These are phyloP conservation scores for Talaromyces sp. DNA, from an alignment of 2,329 filamentous ascomycete genomes.

Conservation along the genomic window DNA sequence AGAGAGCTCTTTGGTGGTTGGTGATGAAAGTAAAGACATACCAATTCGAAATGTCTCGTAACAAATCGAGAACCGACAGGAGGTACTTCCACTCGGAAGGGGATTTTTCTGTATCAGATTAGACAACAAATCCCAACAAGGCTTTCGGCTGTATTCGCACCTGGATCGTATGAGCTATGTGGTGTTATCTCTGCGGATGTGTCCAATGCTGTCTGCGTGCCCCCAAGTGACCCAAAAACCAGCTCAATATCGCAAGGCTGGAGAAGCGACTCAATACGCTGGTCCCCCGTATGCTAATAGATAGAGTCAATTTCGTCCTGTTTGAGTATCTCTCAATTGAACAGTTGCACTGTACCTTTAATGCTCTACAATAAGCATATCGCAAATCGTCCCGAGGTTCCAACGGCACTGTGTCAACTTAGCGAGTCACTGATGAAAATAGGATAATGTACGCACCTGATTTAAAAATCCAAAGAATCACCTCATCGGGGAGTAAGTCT, in stretches of 20 bases:
- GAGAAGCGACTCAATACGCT: constrained; percentile 27
- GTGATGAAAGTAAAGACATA: constrained; percentile 14
- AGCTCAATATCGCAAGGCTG: constrained; percentile 38
- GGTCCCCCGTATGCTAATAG: constrained; percentile 19
- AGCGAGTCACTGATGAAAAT: not conserved
- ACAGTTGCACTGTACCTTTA: constrained; percentile 34
- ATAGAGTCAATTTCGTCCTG: not conserved
- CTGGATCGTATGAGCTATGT: constrained; percentile 12
- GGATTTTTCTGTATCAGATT: constrained; percentile 8
- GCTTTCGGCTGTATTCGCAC: not conserved
- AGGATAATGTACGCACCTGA: constrained; percentile 20
- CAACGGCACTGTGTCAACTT: constrained; percentile 37
- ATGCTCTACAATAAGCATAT: constrained; percentile 52
- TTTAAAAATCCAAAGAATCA: constrained; percentile 58
- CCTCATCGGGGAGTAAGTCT: constrained; percentile 52
- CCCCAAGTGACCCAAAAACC: constrained; percentile 57
- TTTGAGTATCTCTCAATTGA: constrained; percentile 11
- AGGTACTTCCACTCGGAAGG: constrained; percentile 17
- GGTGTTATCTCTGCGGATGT: constrained; percentile 22
- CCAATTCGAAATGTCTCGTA: constrained; percentile 26
- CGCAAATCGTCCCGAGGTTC: constrained; percentile 53
- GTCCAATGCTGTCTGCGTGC: constrained; percentile 41
- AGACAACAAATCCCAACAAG: not conserved
- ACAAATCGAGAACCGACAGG: constrained; percentile 29
- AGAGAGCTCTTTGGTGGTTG: not conserved